phyloP scores from a whole-genome alignment of 441 rosid species.

The Codiaeum variegatum region DNA sequence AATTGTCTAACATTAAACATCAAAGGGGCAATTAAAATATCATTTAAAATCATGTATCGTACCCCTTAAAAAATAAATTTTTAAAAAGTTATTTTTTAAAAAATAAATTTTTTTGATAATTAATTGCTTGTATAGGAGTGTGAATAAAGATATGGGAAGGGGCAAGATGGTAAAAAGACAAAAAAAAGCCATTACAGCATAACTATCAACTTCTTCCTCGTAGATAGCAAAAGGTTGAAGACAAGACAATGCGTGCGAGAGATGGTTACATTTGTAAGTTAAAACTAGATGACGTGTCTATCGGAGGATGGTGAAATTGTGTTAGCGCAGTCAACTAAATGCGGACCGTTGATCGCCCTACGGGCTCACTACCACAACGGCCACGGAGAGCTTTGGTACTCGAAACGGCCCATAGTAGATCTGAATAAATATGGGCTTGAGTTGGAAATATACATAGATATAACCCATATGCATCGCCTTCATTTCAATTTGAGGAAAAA shows the following conservation, averaged over 20 bases:
- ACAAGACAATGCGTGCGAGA: constrained; percentile 2
- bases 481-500: background rate
- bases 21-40: too few species aligned
- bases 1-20: too few species aligned
- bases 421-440: background rate
- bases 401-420: background rate
- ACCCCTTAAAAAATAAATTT: too few species aligned
- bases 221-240: background rate
- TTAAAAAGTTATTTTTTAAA: too few species aligned
- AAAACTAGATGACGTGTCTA: background rate
- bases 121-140: background rate
- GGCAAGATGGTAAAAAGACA: background rate
- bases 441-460: background rate
- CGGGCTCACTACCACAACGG: too few species aligned
- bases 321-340: background rate
- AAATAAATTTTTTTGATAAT: background rate
- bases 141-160: background rate
- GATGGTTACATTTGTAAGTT: constrained; percentile 3
- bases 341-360: background rate
- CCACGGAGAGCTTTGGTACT: too few species aligned
- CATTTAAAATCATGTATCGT: too few species aligned
- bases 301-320: constrained; percentile 3
- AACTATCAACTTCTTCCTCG: background rate
- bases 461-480: background rate
- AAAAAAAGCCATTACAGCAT: background rate